Base-by-base conservation (phyloP, 495 filamentous ascomycete genomes). In the Umbilicaria muhlenbergii region DNA sequence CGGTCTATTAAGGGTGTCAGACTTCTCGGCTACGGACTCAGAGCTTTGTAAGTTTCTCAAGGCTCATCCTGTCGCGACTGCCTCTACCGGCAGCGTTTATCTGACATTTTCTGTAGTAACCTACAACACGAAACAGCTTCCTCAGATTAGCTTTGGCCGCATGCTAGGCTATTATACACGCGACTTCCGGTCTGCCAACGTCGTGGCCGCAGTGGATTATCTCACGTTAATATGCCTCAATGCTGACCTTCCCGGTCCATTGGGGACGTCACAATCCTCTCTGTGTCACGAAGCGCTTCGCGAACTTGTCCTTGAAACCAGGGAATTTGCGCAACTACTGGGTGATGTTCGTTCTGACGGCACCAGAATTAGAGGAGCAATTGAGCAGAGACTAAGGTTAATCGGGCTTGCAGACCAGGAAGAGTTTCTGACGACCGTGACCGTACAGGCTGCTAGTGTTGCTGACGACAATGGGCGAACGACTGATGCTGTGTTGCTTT, bases 121-220 rank as follows among this genome's bases (percentile, higher is more conserved):
- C 15, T 74, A 68, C 48, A 80, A 71, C 39, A 85, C 83, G n/a
- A 80, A 80, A 38, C 73, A 80, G 46, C 74, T 78, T 41, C 80
- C 87, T 13, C 88, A 95, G 54, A 77, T 99, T 62, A 94, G 87
- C 66, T 99, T 99, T 59, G 87, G 81, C 28, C 76, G 79, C 17
- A 83, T 99, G 67, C 65, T 96, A 38, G 92, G 88, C 21, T 85
- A 87, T 55, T 99, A 99, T 64, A 99, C 92, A 7, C 75, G 80
- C 31, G 86, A 94, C 61, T 96, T 96, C 74, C 81, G 92, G 32
- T 81, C 84, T 11, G 85, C 84, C 32, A 79, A 86, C 53, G 80
- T 84, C 6, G 81, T 78, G 43, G 80, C 85, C 36, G 89, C 91
- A 11, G 80, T 89, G 38, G 92, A 99, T 59, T 99, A 99, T 54